Evolutionary conservation across 2,329 filamentous ascomycete genomes (phyloP), one percentile per base, ranked within the genome.

Genomic region (Macrophomina pseudophaseolina): DNA sequence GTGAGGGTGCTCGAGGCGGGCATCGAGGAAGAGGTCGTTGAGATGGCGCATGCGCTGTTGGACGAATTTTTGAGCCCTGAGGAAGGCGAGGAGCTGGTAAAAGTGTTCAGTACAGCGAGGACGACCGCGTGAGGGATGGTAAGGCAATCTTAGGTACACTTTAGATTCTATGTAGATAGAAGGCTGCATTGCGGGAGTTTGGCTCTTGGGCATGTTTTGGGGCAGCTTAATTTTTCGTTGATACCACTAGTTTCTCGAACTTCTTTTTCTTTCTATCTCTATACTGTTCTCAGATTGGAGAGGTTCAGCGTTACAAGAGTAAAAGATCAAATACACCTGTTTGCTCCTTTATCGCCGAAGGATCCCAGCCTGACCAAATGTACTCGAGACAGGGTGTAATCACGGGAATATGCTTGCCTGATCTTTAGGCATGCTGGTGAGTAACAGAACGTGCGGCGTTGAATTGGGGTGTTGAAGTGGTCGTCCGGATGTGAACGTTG

Each of bases 41-140:
- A 94, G 69, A 88, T 90, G 78, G 94, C 95, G 3, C 90, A 94
- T 71, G 88, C 91, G 73, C 82, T 99, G 69, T 78, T 98, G 46
- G 93, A 97, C 75, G 83, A 92, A 68, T 87, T 88, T 2, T 87
- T 97, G 28, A 95, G 91, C 64, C 90, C 93, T 0, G 91, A 97
- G 71, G 90, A 91, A 74, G 89, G 88, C 0, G 88, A 91, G 74
- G 87, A 85, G 11, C 79, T 90, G 54, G 72, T 80, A 12, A 72
- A 74, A 60, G 83, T 83, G 4, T 82, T 84, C 62, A 74, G 77
- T 66, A 79, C 58, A 7, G 54, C 38, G 35, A 58, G 54, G 38
- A 44, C 54, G 14, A 8, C 7, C 7, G 12, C 23, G 12, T 58
- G 23, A 44, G 32, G 16, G 52, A 33, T 8, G 9, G 32, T 16